phyloP scores from a whole-genome alignment of 306 rosid genomes.

The Castanospermum australe region DNA sequence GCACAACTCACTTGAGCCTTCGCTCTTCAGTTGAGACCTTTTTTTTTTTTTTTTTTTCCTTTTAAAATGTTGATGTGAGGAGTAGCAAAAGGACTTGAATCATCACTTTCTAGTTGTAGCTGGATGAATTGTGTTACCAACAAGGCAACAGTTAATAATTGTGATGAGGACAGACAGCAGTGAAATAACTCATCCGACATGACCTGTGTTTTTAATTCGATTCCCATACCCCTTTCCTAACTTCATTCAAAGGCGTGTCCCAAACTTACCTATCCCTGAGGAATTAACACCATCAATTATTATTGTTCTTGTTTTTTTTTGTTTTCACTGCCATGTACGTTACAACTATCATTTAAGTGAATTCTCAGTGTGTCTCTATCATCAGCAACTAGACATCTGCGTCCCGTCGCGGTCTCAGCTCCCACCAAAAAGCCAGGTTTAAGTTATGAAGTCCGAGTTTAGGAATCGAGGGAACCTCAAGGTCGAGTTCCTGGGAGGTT shows the following conservation, averaged over 20 bases:
- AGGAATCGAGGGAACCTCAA: too few relatives aligned
- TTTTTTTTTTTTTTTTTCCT: too few relatives aligned
- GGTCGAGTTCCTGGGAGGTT: too few relatives aligned
- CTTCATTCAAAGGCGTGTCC: slow-evolving; percentile 30
- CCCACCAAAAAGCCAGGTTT: not conserved
- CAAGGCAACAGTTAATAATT: slow-evolving; percentile 32
- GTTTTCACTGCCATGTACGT: not conserved
- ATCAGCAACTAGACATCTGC: not conserved
- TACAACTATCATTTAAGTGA: not conserved
- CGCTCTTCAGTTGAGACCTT: not conserved
- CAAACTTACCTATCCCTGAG: not conserved
- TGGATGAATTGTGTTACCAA: slow-evolving; percentile 30
- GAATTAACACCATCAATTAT: not conserved
- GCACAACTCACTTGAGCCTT: not conserved
- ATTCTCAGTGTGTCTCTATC: not conserved
- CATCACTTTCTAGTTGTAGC: slow-evolving; percentile 38
- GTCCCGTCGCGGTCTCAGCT: not conserved
- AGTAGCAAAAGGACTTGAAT: slow-evolving; percentile 11
- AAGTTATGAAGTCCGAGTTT: too few relatives aligned
- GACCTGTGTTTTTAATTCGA: slow-evolving; percentile 26
- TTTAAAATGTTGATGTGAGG: not conserved
- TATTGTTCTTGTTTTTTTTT: not conserved
- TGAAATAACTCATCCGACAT: slow-evolving; percentile 32
- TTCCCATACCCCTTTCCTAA: slow-evolving; percentile 1
- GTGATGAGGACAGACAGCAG: slow-evolving; percentile 34